Conservation (phyloP, 1,284 basidiomycete genomes). For the Apiotrichum mycotoxinovorans region DNA sequence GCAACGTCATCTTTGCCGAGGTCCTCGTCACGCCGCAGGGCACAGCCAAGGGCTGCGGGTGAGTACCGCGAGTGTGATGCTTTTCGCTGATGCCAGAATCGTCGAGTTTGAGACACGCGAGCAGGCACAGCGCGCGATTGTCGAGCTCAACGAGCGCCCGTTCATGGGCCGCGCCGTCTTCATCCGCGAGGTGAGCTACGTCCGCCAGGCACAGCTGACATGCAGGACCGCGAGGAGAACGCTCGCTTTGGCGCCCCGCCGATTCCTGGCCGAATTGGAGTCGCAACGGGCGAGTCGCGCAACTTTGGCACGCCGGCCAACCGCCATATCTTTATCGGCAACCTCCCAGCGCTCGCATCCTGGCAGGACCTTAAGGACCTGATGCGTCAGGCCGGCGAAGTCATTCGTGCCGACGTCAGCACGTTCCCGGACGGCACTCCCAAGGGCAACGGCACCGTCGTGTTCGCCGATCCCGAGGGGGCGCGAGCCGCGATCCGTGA, state of each 20-base stretch:
- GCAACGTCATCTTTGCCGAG: slow-evolving; percentile 96
- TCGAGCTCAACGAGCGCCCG: slow-evolving; percentile 79
- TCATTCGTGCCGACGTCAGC: slow-evolving; percentile 90
- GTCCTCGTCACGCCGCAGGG: slow-evolving; percentile 94
- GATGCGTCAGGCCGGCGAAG: slow-evolving; percentile 89
- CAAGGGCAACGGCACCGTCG: slow-evolving; percentile 91
- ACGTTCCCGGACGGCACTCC: slow-evolving; percentile 85
- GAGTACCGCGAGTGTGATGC: slow-evolving; percentile 47
- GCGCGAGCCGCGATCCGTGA: slow-evolving; percentile 84
- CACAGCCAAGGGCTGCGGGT: slow-evolving; percentile 98
- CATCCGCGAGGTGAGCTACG: slow-evolving; percentile 74
- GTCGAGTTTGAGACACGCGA: slow-evolving; percentile 84
- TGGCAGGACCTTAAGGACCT: slow-evolving; percentile 99
- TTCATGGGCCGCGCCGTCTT: slow-evolving; percentile 90
- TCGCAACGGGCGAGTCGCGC: slow-evolving; percentile 71
- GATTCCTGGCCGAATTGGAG: slow-evolving; percentile 86
- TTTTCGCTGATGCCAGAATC: slow-evolving; percentile 58
- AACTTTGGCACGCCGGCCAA: slow-evolving; percentile 54
- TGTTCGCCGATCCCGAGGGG: slow-evolving; percentile 86
- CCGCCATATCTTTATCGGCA: slow-evolving; percentile 87
- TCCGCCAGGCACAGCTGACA: background rate
- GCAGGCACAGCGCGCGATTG: slow-evolving; percentile 77
- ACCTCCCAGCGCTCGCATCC: slow-evolving; percentile 89
- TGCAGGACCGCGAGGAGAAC: slow-evolving; percentile 89
- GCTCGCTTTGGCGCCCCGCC: slow-evolving; percentile 90